These are phyloP conservation scores for Backusella mclennaniae DNA, from an alignment of 192 early-diverging fungal species.

Conservation along the genomic window DNA sequence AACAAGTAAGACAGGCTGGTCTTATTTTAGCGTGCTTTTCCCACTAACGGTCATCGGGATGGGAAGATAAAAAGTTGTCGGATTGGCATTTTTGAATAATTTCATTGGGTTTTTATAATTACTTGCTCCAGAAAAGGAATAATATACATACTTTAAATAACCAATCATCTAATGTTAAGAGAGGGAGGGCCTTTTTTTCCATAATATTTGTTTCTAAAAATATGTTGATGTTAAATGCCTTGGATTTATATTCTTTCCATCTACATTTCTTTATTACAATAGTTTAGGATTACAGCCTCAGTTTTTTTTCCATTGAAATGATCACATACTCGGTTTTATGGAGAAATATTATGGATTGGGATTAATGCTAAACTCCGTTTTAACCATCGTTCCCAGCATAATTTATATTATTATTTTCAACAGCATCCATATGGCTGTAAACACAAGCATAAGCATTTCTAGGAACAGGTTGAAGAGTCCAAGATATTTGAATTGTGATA, in stretches of 20 bases:
- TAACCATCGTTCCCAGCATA: not conserved
- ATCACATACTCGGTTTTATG: not conserved
- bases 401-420: not conserved
- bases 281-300: not conserved
- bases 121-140: constrained; percentile 1
- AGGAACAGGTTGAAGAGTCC: not conserved
- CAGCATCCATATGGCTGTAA: not conserved
- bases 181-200: not conserved
- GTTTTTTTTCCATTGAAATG: not conserved
- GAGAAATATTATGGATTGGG: not conserved
- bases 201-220: not conserved
- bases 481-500: not conserved
- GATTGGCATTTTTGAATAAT: not conserved
- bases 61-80: not conserved
- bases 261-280: not conserved
- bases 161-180: not conserved
- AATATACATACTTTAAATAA: not conserved
- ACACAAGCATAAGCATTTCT: not conserved
- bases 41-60: not conserved
- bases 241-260: not conserved
- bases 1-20: not conserved
- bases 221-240: not conserved
- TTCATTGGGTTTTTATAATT: not conserved
- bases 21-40: not conserved
- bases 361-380: not conserved